phyloP scores from a whole-genome alignment of 2,329 filamentous ascomycete genomes.

The Chrysosphaeria jannelii region DNA sequence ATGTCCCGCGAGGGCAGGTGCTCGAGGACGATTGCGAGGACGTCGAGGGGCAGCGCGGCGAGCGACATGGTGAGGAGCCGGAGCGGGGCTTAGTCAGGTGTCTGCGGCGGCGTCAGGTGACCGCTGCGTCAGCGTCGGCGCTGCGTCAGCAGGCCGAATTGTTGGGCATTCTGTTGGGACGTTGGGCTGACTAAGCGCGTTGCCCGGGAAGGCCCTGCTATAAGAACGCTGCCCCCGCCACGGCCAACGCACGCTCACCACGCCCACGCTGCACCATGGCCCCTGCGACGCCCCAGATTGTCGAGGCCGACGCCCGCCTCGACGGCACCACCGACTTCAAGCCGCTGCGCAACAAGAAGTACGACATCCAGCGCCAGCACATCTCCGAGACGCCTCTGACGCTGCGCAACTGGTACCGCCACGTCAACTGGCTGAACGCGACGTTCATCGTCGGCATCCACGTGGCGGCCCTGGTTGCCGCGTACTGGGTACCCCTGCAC shows the following conservation, averaged over 20 bases:
- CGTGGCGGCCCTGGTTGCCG: conserved; percentile 36
- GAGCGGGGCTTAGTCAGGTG: no score
- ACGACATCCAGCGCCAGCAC: conserved; percentile 41
- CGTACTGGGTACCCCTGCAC: conserved; percentile 51
- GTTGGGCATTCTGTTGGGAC: no score
- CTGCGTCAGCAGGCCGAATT: no score
- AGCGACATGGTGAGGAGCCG: no score
- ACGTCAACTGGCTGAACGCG: conserved; percentile 83
- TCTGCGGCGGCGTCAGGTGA: no score
- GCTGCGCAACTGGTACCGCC: conserved; percentile 61
- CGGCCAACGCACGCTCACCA: not conserved
- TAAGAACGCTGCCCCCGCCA: not conserved
- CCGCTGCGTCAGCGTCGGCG: no score
- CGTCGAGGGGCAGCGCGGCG: no score
- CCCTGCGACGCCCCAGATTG: conserved; percentile 10
- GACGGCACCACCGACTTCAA: conserved; percentile 26
- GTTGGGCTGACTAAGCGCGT: no score
- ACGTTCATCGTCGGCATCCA: conserved; percentile 54
- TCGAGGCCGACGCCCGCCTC: conserved; percentile 13
- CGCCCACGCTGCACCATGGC: not conserved
- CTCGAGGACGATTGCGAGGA: no score
- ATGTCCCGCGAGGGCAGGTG: no score
- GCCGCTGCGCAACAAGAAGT: conserved; percentile 16
- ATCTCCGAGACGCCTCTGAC: conserved; percentile 65
- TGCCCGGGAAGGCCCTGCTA: no score